Conservation (phyloP, 129 eudicot genomes). For the Calendula officinalis region DNA sequence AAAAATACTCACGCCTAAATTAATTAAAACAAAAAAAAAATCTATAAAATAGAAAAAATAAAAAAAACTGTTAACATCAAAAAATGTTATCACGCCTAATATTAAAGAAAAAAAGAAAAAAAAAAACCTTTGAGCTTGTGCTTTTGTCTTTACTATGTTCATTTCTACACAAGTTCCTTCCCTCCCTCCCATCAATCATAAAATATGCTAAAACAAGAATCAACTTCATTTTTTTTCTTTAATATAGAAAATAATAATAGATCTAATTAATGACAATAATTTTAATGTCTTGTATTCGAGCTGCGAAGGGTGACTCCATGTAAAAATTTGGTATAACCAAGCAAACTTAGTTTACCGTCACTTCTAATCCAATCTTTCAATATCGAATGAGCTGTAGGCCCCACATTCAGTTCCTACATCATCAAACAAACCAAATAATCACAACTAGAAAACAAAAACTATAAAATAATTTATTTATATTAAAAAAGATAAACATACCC, state of each 20-base stretch:
- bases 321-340: constrained; percentile 91
- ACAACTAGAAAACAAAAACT: not conserved
- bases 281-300: constrained; percentile 75
- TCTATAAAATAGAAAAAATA: not conserved
- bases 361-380: constrained; percentile 77
- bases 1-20: too few relatives aligned
- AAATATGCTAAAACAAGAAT: constrained; percentile 20
- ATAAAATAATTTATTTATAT: not conserved
- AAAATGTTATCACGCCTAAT: constrained; percentile 25
- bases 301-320: constrained; percentile 93
- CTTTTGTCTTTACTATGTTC: constrained; percentile 35
- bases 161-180: constrained; percentile 39
- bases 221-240: not conserved
- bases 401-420: constrained; percentile 82
- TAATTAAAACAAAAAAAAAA: too few relatives aligned
- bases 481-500: constrained; percentile 25
- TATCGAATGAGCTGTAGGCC: constrained; percentile 70
- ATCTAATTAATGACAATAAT: constrained; percentile 19
- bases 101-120: not conserved
- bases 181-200: constrained; percentile 26
- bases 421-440: not conserved
- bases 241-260: constrained; percentile 3
- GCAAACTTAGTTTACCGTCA: constrained; percentile 77
- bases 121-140: constrained; percentile 15
- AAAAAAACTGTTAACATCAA: not conserved